Evolutionary conservation across 345 rosid genomes (phyloP), one percentile per base, ranked within the genome.

Genomic region (Dimocarpus longan): DNA sequence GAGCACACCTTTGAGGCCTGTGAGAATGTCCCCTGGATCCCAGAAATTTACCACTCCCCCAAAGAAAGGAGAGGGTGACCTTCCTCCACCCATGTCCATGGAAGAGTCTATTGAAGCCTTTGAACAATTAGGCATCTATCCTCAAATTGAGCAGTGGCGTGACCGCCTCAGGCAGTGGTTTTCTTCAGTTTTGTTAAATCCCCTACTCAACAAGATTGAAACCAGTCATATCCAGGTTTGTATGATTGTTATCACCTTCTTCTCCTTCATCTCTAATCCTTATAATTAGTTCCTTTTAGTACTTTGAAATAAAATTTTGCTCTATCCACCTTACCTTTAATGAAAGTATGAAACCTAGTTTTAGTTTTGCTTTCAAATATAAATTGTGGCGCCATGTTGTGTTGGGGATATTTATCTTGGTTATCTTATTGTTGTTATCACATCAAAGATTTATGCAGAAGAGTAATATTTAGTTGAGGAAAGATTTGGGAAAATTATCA

Each of bases 11-110:
- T 83, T 92, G 83, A 88, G 98, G 84, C 88, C 90, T 57, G 98
- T 95, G 75, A 90, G 98, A 88, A 90, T 95, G 97, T 95, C 99
- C 88, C 99, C 99, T 76, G 89, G 94, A 79, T 93, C 93, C 68
- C 99, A 95, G 85, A 95, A 95, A 77, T 93, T 91, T 85, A 87
- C 90, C 52, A 93, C 99, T 71, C 97, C 99, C 68, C 97, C 97
- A 54, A 94, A 95, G 90, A 95, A 93, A 86, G 98, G 97, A 85
- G 98, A 95, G 67, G 97, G 97, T 28, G 97, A 95, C 16, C 87
- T 92, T 85, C 97, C 98, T 81, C 83, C 87, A 44, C 91, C 98
- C 59, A 93, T 95, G 97, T 91, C 99, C 65, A 79, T 93, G 81
- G 97, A 96, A 86, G 97, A 90, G 81, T 84, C 97, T 81, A 83